Conservation (phyloP, 2,329 filamentous ascomycete genomes). For the Camptophora hylomeconis region DNA sequence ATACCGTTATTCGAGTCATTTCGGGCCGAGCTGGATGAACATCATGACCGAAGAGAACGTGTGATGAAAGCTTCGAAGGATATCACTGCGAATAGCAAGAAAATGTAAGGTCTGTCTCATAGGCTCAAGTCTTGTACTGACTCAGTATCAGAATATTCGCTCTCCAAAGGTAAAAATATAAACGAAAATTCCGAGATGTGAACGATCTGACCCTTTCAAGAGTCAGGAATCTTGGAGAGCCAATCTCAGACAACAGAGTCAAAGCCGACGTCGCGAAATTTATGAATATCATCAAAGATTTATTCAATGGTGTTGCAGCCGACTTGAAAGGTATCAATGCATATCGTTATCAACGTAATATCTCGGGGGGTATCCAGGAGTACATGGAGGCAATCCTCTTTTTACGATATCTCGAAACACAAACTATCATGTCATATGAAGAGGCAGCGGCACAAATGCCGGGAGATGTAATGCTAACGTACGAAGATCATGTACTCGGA, state of each 20-base stretch:
- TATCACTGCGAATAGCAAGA: conserved; percentile 89
- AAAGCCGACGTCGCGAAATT: conserved; percentile 36
- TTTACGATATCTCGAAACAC: conserved; percentile 69
- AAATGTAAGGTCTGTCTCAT: conserved; percentile 53
- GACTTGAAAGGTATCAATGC: conserved; percentile 71
- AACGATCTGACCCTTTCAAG: conserved; percentile 1
- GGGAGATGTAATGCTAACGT: conserved; percentile 50
- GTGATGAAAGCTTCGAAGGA: conserved; percentile 86
- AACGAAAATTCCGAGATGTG: not conserved
- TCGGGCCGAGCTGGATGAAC: conserved; percentile 77
- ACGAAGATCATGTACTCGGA: conserved; percentile 79
- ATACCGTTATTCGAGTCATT: conserved; percentile 72
- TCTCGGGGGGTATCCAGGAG: conserved; percentile 76
- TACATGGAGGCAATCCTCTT: conserved; percentile 88
- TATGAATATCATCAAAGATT: conserved; percentile 59
- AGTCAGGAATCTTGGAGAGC: conserved; percentile 3
- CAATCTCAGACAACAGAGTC: conserved; percentile 2
- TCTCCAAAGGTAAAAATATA: conserved; percentile 54
- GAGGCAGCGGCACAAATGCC: conserved; percentile 39
- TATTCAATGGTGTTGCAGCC: conserved; percentile 53
- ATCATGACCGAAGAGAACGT: conserved; percentile 82
- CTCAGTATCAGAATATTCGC: conserved; percentile 56
- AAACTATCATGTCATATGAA: conserved; percentile 57
- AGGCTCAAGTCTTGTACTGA: conserved; percentile 14
- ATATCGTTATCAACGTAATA: conserved; percentile 65